Evolutionary conservation across 371 early-diverging fungal species (phyloP).

Genomic region (Parasitella parasitica): DNA sequence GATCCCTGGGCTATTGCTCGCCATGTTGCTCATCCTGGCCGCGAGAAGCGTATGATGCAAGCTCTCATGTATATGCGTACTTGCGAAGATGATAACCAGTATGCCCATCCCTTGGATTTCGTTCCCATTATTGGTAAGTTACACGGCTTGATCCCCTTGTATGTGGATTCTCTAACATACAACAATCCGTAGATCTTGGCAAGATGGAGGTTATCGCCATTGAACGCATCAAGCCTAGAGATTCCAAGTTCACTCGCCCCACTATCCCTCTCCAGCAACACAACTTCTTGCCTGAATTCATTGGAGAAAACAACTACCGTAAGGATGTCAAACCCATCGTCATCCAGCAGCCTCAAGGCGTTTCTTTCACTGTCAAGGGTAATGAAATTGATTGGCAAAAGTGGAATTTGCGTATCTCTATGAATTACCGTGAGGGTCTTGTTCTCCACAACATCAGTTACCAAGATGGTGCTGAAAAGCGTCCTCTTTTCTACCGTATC

Average conservation of each 20-base stretch:
- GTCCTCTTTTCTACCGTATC: conserved; percentile 52
- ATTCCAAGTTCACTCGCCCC: conserved; percentile 49
- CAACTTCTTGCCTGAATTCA: conserved; percentile 53
- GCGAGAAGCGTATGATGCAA: conserved; percentile 46
- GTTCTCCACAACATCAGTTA: conserved; percentile 55
- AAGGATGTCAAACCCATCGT: conserved; percentile 57
- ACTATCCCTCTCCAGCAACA: conserved; percentile 45
- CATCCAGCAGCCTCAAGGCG: conserved; percentile 55
- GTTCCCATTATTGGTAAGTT: conserved; percentile 51
- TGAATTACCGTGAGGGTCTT: conserved; percentile 59
- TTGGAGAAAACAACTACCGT: conserved; percentile 46
- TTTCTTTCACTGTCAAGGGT: conserved; percentile 51
- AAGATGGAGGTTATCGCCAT: conserved; percentile 47
- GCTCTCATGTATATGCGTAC: conserved; percentile 58
- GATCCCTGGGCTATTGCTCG: conserved; percentile 59
- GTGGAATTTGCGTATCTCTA: conserved; percentile 56
- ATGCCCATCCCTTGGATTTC: conserved; percentile 56
- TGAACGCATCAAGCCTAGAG: conserved; percentile 46
- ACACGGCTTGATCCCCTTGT: background rate
- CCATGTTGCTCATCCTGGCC: conserved; percentile 42
- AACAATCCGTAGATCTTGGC: conserved; percentile 32
- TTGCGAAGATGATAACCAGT: conserved; percentile 54
- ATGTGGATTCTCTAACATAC: background rate
- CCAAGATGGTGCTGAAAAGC: conserved; percentile 45
- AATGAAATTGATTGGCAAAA: conserved; percentile 59